Evolutionary conservation across 805 yeast genomes (phyloP), one percentile per base, ranked within the genome.

Genomic region (Kazachstania psychrophila): DNA sequence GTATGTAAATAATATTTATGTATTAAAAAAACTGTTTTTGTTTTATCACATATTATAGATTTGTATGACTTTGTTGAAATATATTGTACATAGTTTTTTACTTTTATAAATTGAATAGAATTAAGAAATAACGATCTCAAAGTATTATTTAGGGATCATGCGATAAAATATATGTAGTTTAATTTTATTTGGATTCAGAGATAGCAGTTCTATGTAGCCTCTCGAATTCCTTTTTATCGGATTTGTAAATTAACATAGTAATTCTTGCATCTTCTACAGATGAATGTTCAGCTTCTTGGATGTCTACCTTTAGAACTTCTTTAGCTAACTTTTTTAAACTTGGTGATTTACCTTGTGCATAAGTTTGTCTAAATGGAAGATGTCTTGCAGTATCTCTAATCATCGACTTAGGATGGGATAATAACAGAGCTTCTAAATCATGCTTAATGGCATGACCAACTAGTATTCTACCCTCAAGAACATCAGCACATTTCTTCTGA

Each of bases 211-310:
- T 47, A 42, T 59, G 58, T 2, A 54, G 33, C 31, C 60, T 61
- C 45, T 79, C 92, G 50, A 83, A 78, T 36, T 73, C 84, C 36
- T 62, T 65, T 51, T 73, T 78, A 43, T 73, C 70, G 36, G 71
- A 52, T 42, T 82, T 70, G 52, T 76, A 87, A n/a, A 87, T 58
- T 41, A 78, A 56, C 95, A 87, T 88, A 0, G 95, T 77, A 1
- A 88, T 88, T 50, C 74, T 73, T 0, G 96, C 95, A 62, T 87
- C 96, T 52, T 85, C 95, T 1, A 87, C 84, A 0, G 95, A 84
- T 3, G 92, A 80, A 62, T 88, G 96, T 42, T 75, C 70, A 1
- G 79, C 85, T 0, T 62, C 63, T 57, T 87, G 95, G 40, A 87
- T 83, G 8, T 73, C 77, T 2, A 70, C 38, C 1, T 70, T 66